Conservation (phyloP, 768 basidiomycete genomes). For the Postia placenta region DNA sequence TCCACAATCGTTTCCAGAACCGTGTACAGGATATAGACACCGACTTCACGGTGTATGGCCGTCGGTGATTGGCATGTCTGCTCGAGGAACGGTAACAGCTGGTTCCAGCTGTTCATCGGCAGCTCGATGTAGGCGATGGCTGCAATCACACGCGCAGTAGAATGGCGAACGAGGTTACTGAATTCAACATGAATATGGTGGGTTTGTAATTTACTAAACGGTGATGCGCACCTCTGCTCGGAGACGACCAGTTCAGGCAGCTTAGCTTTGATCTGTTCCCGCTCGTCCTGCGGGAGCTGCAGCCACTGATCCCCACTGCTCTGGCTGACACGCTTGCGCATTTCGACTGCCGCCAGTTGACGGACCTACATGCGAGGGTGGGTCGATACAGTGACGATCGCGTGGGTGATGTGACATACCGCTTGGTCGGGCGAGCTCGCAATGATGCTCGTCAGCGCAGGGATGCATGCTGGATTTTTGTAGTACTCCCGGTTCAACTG, state of each 20-base stretch:
- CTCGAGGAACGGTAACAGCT: constrained; percentile 84
- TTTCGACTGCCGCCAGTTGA: constrained; percentile 94
- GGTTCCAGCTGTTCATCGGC: constrained; percentile 71
- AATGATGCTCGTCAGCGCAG: constrained; percentile 83
- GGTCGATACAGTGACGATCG: not conserved
- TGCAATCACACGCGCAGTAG: constrained; percentile 87
- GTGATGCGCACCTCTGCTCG: constrained; percentile 63
- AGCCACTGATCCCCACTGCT: constrained; percentile 84
- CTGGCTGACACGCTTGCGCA: constrained; percentile 84
- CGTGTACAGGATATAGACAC: constrained; percentile 83
- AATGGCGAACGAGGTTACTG: constrained; percentile 89
- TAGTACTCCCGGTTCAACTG: constrained; percentile 90
- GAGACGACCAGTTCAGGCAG: constrained; percentile 71
- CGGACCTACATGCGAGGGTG: constrained; percentile 57
- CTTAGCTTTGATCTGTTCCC: constrained; percentile 80
- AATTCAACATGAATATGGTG: not conserved
- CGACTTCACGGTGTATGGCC: constrained; percentile 83
- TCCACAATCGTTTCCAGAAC: constrained; percentile 90
- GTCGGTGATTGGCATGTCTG: constrained; percentile 64
- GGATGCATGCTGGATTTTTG: constrained; percentile 85
- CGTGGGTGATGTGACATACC: constrained; percentile 42
- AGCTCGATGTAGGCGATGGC: constrained; percentile 90
- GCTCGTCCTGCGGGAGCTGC: constrained; percentile 54
- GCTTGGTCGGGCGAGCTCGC: constrained; percentile 78
- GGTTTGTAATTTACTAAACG: not conserved